Conservation (phyloP, 257 asterid genomes). For the Asclepias syriaca region DNA sequence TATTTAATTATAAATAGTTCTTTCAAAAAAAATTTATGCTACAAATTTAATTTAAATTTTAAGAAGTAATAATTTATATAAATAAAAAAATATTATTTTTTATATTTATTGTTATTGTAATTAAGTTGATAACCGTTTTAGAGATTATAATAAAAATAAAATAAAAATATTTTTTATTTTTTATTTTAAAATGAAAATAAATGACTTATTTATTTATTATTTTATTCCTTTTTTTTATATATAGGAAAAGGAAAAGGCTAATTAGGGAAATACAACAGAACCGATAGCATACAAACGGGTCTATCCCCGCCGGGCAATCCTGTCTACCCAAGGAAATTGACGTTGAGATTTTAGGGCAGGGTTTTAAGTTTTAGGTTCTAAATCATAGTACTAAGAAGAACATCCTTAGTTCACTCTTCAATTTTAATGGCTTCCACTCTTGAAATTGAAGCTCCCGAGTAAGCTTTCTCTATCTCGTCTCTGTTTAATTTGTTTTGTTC, state of each 20-base stretch:
- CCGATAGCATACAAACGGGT: background rate
- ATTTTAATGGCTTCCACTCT: slow-evolving; percentile 82
- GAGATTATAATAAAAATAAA: too few relatives aligned
- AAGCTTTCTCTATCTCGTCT: slow-evolving; percentile 23
- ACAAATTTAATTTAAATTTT: too few relatives aligned
- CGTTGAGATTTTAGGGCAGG: slow-evolving; percentile 9
- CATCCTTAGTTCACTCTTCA: background rate
- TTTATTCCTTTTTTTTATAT: background rate
- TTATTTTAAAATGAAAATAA: too few relatives aligned
- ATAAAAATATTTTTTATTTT: too few relatives aligned
- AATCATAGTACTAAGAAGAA: background rate
- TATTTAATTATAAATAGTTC: too few relatives aligned
- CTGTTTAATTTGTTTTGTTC: background rate
- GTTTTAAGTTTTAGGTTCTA: background rate
- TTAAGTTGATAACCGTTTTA: too few relatives aligned
- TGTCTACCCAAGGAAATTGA: background rate
- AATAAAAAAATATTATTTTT: too few relatives aligned
- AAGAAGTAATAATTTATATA: too few relatives aligned
- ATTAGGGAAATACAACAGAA: background rate
- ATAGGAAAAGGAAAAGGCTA: background rate
- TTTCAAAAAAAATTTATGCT: too few relatives aligned
- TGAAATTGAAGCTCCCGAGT: slow-evolving; percentile 97
- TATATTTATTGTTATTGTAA: too few relatives aligned
- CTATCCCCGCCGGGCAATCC: background rate
- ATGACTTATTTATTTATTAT: too few relatives aligned